phyloP scores from a whole-genome alignment of 148 eudicot species.

The Rhododendron vialii region DNA sequence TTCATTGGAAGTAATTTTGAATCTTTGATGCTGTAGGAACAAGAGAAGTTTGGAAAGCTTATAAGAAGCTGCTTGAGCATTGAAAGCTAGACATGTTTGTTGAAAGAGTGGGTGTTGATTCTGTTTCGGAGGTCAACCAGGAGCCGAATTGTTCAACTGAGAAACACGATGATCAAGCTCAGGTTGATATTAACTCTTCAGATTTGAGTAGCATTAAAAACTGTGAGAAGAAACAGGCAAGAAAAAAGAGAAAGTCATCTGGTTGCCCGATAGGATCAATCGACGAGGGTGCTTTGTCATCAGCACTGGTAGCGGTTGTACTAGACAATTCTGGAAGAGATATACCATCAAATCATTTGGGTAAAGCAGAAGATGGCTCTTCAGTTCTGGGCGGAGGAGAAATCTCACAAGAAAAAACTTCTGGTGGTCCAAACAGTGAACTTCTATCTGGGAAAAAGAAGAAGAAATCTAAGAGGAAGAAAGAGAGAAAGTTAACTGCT shows the following conservation, averaged over 20 bases:
- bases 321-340: not conserved
- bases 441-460: not conserved
- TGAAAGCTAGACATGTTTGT: not conserved
- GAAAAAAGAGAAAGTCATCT: not conserved
- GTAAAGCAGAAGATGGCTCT: constrained; percentile 7
- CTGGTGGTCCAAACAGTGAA: not conserved
- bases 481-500: not conserved
- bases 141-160: not conserved
- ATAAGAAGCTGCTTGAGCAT: not conserved
- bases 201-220: not conserved
- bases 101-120: not conserved
- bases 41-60: not conserved
- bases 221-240: not conserved
- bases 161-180: not conserved
- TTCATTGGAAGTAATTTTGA: not conserved
- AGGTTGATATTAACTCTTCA: constrained; percentile 5
- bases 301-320: not conserved
- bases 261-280: not conserved
- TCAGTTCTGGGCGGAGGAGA: not conserved
- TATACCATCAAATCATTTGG: not conserved
- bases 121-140: not conserved
- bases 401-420: not conserved
- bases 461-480: constrained; percentile 3
- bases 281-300: not conserved
- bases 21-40: not conserved